Evolutionary conservation across 345 rosid species (phyloP).

Genomic region (Salix purpurea): DNA sequence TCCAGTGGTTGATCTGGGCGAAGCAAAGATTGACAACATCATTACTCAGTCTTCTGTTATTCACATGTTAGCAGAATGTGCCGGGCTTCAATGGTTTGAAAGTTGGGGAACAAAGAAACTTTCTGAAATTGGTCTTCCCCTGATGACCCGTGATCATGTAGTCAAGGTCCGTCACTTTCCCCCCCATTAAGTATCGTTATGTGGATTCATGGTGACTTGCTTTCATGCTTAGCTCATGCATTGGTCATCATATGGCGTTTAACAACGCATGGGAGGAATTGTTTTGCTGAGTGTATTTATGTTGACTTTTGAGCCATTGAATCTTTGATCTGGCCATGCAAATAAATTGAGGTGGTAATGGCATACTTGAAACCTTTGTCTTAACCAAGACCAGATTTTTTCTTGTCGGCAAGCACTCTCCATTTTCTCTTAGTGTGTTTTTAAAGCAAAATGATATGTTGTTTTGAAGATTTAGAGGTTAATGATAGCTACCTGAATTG

Average conservation of each 20-base stretch:
- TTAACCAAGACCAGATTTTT: not conserved
- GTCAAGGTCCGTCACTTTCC: slow-evolving; percentile 46
- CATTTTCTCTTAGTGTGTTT: not conserved
- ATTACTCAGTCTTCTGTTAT: slow-evolving; percentile 92
- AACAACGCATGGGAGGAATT: not conserved
- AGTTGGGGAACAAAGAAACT: slow-evolving; percentile 89
- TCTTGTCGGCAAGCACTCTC: not conserved
- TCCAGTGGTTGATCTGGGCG: slow-evolving; percentile 80
- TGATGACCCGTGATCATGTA: slow-evolving; percentile 45
- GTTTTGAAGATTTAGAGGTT: not conserved
- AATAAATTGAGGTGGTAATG: not conserved
- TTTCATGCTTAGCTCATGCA: not conserved
- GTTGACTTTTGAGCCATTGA: not conserved
- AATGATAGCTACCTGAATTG: not conserved
- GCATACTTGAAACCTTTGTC: not conserved
- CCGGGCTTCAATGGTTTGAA: slow-evolving; percentile 91
- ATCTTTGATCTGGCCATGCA: not conserved
- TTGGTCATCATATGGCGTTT: not conserved
- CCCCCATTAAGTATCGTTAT: not conserved
- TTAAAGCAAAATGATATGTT: not conserved
- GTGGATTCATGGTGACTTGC: not conserved
- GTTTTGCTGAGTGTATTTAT: not conserved
- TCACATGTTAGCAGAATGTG: slow-evolving; percentile 96
- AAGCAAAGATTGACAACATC: slow-evolving; percentile 70
- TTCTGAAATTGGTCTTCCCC: slow-evolving; percentile 84